Evolutionary conservation across 106 monocot genomes (phyloP), one percentile per base, ranked within the genome.

Genomic region (Acanthochlamys bracteata): DNA sequence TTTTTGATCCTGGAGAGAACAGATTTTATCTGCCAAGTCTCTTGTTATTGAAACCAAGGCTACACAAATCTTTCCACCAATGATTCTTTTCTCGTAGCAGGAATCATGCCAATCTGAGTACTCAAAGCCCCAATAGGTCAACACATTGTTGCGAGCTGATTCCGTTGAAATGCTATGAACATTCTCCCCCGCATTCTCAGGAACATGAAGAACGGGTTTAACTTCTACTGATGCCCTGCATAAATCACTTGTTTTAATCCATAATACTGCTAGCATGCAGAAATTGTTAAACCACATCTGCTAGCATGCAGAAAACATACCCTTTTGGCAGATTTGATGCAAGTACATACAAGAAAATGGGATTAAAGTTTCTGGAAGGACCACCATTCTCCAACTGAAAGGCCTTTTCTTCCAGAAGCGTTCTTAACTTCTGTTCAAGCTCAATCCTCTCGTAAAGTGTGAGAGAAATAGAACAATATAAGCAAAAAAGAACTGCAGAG

Each of bases 161-260:
- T 33, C 60, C 45, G 52, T 66, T 15, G 47, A 19, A 33, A 19
- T 43, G 39, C 55, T 55, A 41, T 39, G 57, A 64, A 53, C 39
- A 39, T 55, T 43, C 19, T 20, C 70, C 33, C 75, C 66, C 41
- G 23, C 42, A 69, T 74, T 45, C 13, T 76, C 76, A 21, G 79
- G 77, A 53, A 82, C 25, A 54, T 90, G 70, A 42, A 95, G 71
- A 11, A 90, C 57, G 57, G 95, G 95, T 56, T 95, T 95, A 67
- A 95, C 53, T 76, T 95, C 95, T 42, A 95, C 77, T 57, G 65
- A 75, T 45, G 95, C 86, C 58, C 95, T 89, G 81, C 69, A 81
- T n/a, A 10, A 74, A 70, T 21, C 7, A 55, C 6, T 55, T 7
- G 7, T 55, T 55, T 55, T n/a, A 21, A 7, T 17, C 19, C 7